These are phyloP conservation scores for Echium plantagineum DNA, from an alignment of 257 asterid genomes.

Conservation along the genomic window DNA sequence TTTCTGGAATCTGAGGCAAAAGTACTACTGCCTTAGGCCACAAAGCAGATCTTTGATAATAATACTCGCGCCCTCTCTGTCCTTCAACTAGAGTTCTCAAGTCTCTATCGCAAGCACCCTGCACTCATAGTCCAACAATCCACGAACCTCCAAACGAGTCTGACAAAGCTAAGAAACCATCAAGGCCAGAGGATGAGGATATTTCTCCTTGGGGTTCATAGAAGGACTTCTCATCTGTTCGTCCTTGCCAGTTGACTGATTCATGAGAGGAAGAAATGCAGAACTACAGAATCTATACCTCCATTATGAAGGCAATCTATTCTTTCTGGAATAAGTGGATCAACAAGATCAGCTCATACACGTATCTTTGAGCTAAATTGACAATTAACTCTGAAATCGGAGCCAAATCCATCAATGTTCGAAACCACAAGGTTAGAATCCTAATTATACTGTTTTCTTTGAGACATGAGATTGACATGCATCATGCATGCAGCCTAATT, in stretches of 20 bases:
- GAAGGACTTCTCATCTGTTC: constrained; percentile 60
- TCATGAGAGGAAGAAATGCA: constrained; percentile 84
- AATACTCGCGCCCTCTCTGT: constrained; percentile 35
- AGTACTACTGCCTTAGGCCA: constrained; percentile 68
- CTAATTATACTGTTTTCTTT: too few species aligned
- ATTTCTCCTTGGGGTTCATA: constrained; percentile 56
- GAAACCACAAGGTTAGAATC: too few species aligned
- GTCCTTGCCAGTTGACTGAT: constrained; percentile 41
- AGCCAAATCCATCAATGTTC: too few species aligned
- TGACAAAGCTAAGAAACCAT: constrained; percentile 73
- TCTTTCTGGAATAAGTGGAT: constrained; percentile 68
- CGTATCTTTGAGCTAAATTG: too few species aligned
- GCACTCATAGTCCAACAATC: constrained; percentile 79
- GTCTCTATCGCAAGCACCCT: constrained; percentile 72
- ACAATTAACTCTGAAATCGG: too few species aligned
- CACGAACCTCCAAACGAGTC: constrained; percentile 92
- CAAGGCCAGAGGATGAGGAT: constrained; percentile 39
- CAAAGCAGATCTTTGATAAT: constrained; percentile 79
- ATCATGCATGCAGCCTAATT: too few species aligned
- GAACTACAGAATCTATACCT: constrained; percentile 70
- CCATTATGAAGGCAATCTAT: constrained; percentile 70
- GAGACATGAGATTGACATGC: too few species aligned
- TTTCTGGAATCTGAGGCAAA: constrained; percentile 65
- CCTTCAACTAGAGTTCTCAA: constrained; percentile 38
- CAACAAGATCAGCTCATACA: too few species aligned